Evolutionary conservation across 129 eudicot species (phyloP), one percentile per base, ranked within the genome.

Genomic region (Erigeron canadensis): DNA sequence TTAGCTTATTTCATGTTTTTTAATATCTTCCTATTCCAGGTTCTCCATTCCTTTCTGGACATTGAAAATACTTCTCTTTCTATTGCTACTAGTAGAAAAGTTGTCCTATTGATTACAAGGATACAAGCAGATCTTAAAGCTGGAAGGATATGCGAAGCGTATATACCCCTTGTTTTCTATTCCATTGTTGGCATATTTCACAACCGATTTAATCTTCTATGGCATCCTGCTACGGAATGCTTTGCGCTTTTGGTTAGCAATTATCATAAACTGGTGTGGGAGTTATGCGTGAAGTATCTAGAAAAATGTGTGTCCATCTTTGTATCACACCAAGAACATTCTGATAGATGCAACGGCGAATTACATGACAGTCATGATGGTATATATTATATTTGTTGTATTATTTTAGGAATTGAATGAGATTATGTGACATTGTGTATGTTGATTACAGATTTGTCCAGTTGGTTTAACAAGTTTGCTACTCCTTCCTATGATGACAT

Each of bases 181-280:
- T 86, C 97, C 64, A 75, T 84, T 57, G 50, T 94, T 67, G 98
- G 98, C 61, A 70, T 94, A 64, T 74, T 84, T 34, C 83, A 89
- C 71, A 94, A 94, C 80, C 90, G 86, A 61, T 94, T 87, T 74
- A 85, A 76, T 79, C 61, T 75, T 77, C 44, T 94, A 50, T 89
- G 96, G 89, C 77, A 70, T 75, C 89, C 98, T 46, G 93, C 98
- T 38, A 53, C 77, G 65, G 95, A 94, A 54, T 94, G 93, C 76
- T 78, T 94, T 51, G 77, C 85, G 9, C 81, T 71, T 44, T 72
- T 86, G 28, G 63, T 94, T 51, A 71, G 86, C 75, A 74, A 77
- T 54, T 84, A 87, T 75, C 79, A 57, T 78, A 70, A 58, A 34
- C 56, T 72, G 50, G 81, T 87, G 34, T 94, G 97, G 98, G 91